Base-by-base conservation (phyloP, 345 rosid genomes). In the Sonneratia alba region DNA sequence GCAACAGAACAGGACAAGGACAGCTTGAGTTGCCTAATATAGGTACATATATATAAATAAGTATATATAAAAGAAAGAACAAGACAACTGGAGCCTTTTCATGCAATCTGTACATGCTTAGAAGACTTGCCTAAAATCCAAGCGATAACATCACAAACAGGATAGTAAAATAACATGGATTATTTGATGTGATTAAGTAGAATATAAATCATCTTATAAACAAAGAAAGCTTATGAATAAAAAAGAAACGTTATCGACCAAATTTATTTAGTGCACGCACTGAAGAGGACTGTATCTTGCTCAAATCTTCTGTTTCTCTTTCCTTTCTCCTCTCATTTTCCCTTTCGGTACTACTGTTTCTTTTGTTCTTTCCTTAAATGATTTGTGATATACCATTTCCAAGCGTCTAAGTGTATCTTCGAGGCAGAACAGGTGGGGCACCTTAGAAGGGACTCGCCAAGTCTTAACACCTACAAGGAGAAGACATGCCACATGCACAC, bases 351-450 rank as follows among this genome's bases (percentile, higher is more conserved):
- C n/a, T n/a, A 40, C 4, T 8, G 8, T 40, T 42, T 42, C 45
- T 47, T 47, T 13, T 47, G 51, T 67, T 67, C 32, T 67, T 40
- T 19, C 11, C 32, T 57, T 57, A 34, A 14, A 22, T 65, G 34
- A 7, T 27, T 13, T 69, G 36, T 69, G 57, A 34, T 1, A n/a
- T 22, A 45, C 34, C 64, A 79, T 63, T 72, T 55, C 36, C 36
- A 55, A 68, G 13, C 75, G 66, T 40, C 70, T 9, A 49, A 24
- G 40, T 77, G 63, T 22, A 1, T 66, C 24, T 55, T 56, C 15
- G 13, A 65, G 15, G 62, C 71, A 72, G 71, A 48, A 63, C 47
- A 53, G 63, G 71, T 47, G 70, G 32, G 43, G 40, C 42, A n/a
- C 67, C 56, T 13, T 2, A 62, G 68, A n/a, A 59, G 36, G 68